phyloP scores from a whole-genome alignment of 371 early-diverging fungal species.

The Entomophthora muscae region DNA sequence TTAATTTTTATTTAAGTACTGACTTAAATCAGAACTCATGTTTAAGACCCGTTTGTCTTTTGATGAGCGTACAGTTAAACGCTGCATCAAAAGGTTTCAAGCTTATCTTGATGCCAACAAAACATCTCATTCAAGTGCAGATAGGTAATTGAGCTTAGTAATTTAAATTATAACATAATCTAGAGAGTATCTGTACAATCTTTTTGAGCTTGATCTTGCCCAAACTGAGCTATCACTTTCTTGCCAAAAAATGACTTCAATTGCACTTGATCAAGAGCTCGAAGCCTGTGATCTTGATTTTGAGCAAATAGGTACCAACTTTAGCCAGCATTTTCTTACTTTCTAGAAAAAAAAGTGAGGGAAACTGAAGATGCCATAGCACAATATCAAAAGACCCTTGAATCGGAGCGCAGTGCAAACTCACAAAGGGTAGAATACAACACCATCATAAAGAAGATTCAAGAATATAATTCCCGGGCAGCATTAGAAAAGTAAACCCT shows the following conservation, averaged over 20 bases:
- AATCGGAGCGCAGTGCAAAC: not conserved
- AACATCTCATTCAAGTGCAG: not conserved
- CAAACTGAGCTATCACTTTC: not conserved
- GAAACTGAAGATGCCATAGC: not conserved
- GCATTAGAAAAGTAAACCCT: not conserved
- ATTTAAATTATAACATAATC: not conserved
- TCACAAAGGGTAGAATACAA: not conserved
- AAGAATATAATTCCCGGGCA: not conserved
- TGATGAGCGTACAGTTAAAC: not conserved
- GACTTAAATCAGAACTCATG: not conserved
- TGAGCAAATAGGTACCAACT: not conserved
- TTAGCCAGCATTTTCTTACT: not conserved
- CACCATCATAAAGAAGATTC: not conserved
- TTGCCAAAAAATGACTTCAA: not conserved
- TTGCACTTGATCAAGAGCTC: not conserved
- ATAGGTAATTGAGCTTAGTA: not conserved
- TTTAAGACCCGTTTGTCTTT: not conserved
- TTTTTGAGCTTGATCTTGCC: not conserved
- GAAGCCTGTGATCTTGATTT: not conserved
- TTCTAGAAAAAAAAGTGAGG: not conserved
- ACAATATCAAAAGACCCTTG: not conserved
- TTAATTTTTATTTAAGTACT: not conserved
- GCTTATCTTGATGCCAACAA: not conserved
- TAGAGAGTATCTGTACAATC: not conserved
- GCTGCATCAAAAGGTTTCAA: not conserved